Base-by-base conservation (phyloP, 2,329 filamentous ascomycete genomes). In the Aureobasidium sp. region DNA sequence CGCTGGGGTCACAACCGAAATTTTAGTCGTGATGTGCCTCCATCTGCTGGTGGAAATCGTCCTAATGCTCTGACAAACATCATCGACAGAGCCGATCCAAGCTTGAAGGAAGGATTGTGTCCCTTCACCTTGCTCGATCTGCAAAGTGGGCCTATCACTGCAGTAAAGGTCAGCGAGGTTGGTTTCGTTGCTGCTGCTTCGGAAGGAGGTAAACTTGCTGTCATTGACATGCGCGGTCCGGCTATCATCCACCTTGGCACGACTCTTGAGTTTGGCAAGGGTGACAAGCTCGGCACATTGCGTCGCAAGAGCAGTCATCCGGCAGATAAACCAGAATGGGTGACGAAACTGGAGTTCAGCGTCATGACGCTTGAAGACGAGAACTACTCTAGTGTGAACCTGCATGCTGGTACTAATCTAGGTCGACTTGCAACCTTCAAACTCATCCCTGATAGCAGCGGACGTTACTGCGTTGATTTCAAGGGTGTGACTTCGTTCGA, bases 311-410 rank as follows among this genome's bases (percentile, higher is more conserved):
- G 80, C 63, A 82, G 74, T 57, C 74, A 78, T 27, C 73, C 81
- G 5, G 73, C 78, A 5, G 71, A 77, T 1, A 63, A 80, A 59
- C 71, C 78, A 52, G 92, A 97, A 70, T 95, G 87, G 83, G 86
- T 90, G 0, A 91, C 90, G 0, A 82, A 79, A 34, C 85, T 97
- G 32, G 90, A 97, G 71, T 99, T 97, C 76, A 91, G 90, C 59
- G 90, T 96, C 51, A 87, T 99, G 86, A 95, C 89, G 3, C 77
- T 97, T 4, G 92, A 96, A 43, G 89, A 88, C n/a, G 93, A 97
- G 71, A 84, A 90, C 66, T 99, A 96, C 72, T 97, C 94, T 1
- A 97, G 92, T 70, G 96, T 99, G 62, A 85, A 88, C 63, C 89
- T 94, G 67, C 95, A 97, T 67, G 89, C 95, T 1, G 94, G 94